These are phyloP conservation scores for Neurospora sp. DNA, from an alignment of 2,329 filamentous ascomycete genomes.

Conservation along the genomic window DNA sequence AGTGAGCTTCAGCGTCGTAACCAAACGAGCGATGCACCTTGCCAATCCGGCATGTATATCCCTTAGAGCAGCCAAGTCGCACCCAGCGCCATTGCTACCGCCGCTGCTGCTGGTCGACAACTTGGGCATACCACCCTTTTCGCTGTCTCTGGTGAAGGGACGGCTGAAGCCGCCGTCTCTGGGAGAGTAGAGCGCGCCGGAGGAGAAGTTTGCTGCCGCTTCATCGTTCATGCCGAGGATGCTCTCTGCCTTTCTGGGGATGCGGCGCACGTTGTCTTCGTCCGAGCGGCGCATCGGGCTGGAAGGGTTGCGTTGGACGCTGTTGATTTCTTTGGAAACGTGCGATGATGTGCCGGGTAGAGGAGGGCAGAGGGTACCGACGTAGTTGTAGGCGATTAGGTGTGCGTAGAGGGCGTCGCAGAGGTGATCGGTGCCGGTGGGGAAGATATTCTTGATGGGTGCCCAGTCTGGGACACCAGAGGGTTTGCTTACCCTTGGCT, in stretches of 20 bases:
- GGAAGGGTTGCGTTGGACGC: conserved; percentile 15
- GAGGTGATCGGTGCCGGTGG: conserved; percentile 41
- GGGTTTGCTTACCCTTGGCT: not conserved
- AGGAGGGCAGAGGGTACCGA: conserved; percentile 28
- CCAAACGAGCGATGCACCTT: conserved; percentile 40
- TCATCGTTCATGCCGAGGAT: conserved; percentile 35
- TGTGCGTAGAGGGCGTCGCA: conserved; percentile 52
- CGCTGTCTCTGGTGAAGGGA: conserved; percentile 1
- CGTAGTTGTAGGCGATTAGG: conserved; percentile 49
- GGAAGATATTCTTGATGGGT: conserved; percentile 41
- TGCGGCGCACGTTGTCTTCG: conserved; percentile 22
- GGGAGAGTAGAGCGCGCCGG: not conserved
- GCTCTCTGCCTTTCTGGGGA: conserved; percentile 43
- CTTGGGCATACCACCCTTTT: conserved; percentile 15
- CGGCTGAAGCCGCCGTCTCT: not conserved
- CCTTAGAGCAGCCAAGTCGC: conserved; percentile 26
- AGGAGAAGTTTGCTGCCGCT: conserved; percentile 9
- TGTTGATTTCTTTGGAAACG: conserved; percentile 15
- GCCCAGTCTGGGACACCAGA: conserved; percentile 7
- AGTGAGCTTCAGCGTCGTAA: conserved; percentile 34
- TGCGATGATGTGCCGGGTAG: conserved; percentile 6
- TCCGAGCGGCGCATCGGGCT: conserved; percentile 11
- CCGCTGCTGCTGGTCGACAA: conserved; percentile 7
- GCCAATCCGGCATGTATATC: conserved; percentile 40
- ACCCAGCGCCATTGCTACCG: conserved; percentile 6